Conservation (phyloP, 805 yeast genomes). For the Schizosaccharomyces octosporus region DNA sequence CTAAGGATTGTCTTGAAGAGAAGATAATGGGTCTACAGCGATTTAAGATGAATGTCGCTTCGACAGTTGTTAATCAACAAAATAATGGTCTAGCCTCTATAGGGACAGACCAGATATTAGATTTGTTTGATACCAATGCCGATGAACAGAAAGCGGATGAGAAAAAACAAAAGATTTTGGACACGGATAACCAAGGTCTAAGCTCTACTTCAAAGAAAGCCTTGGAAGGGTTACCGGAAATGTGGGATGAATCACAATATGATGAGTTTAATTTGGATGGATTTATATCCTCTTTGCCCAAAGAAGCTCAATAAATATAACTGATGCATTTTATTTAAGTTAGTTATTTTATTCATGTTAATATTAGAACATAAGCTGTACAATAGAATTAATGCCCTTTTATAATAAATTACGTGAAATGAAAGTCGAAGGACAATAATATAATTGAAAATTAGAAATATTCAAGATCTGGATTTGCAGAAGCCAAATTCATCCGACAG, state of each 20-base stretch:
- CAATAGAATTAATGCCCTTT: background rate
- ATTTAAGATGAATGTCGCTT: conserved; percentile 91
- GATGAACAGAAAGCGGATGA: conserved; percentile 12
- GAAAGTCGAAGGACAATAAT: background rate
- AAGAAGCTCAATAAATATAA: background rate
- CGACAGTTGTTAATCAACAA: conserved; percentile 87
- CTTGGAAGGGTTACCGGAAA: conserved; percentile 65
- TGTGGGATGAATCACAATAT: conserved; percentile 91
- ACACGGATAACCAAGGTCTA: conserved; percentile 29
- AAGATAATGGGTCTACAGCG: conserved; percentile 95
- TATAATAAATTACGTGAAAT: too few species aligned
- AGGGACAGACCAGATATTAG: conserved; percentile 87
- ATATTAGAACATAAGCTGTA: background rate
- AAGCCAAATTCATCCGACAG: too few species aligned
- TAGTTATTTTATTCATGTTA: background rate
- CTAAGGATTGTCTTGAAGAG: conserved; percentile 82
- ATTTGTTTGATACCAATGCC: conserved; percentile 54
- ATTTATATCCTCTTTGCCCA: conserved; percentile 34
- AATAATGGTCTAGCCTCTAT: conserved; percentile 85
- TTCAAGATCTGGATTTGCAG: too few species aligned
- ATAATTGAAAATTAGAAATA: background rate
- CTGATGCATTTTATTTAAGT: background rate
- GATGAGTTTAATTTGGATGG: conserved; percentile 89
- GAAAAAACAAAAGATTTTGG: conserved; percentile 21
- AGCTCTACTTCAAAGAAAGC: conserved; percentile 61